phyloP scores from a whole-genome alignment of 306 rosid species.

The Glycine soja region DNA sequence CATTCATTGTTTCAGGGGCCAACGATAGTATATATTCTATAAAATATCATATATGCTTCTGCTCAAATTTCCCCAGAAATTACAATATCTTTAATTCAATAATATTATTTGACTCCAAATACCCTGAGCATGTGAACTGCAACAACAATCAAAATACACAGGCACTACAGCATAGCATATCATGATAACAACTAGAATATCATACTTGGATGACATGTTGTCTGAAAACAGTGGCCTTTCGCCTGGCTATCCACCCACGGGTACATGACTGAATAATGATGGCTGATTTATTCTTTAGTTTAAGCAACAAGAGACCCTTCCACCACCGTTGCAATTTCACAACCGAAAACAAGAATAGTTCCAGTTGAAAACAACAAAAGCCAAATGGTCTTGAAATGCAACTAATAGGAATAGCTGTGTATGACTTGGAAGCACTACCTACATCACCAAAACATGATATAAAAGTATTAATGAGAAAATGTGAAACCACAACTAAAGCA shows the following conservation, averaged over 20 bases:
- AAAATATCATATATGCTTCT: background rate
- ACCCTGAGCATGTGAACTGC: background rate
- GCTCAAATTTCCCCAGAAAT: slow-evolving; percentile 6
- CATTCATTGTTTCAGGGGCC: background rate
- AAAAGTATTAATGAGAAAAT: slow-evolving; percentile 1
- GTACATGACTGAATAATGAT: slow-evolving; percentile 68
- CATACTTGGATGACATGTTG: slow-evolving; percentile 70
- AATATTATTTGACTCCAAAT: slow-evolving; percentile 12
- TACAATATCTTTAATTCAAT: background rate
- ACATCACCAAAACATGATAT: slow-evolving; percentile 37
- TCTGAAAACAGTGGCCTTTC: slow-evolving; percentile 56
- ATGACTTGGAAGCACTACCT: slow-evolving; percentile 58
- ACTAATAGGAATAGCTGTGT: slow-evolving; percentile 31
- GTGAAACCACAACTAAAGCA: slow-evolving; percentile 11
- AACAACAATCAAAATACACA: background rate
- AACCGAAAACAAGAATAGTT: slow-evolving; percentile 59
- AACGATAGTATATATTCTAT: background rate
- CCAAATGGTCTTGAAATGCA: slow-evolving; percentile 49
- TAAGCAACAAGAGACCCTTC: slow-evolving; percentile 64
- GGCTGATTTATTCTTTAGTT: slow-evolving; percentile 59
- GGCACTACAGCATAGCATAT: background rate
- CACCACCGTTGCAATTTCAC: slow-evolving; percentile 89
- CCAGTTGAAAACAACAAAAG: slow-evolving; percentile 57
- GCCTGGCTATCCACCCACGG: slow-evolving; percentile 76
- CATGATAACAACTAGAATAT: slow-evolving; percentile 30